phyloP scores from a whole-genome alignment of 805 yeast species.

The Metschnikowia bowlesiae region DNA sequence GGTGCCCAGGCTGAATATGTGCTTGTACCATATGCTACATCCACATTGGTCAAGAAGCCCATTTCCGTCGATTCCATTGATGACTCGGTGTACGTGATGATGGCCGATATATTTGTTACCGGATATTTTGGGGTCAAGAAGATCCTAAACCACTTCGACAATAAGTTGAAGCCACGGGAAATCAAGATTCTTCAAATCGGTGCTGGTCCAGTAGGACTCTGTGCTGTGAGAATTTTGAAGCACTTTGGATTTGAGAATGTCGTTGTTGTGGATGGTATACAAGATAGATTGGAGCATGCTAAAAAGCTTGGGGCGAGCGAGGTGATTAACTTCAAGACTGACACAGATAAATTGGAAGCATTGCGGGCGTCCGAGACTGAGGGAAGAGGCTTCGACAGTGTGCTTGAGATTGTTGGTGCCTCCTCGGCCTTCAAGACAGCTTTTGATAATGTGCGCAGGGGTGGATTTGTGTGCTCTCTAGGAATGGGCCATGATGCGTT shows the following conservation, averaged over 20 bases:
- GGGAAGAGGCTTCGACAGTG: constrained; percentile 55
- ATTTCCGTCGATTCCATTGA: constrained; percentile 22
- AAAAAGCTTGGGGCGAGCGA: constrained; percentile 47
- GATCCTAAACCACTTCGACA: constrained; percentile 29
- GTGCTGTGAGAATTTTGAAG: constrained; percentile 45
- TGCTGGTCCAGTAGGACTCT: constrained; percentile 58
- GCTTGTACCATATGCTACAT: constrained; percentile 53
- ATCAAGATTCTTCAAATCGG: constrained; percentile 50
- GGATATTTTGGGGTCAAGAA: constrained; percentile 57
- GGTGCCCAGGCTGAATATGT: constrained; percentile 65
- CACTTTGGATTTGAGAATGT: constrained; percentile 41
- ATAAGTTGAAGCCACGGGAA: constrained; percentile 16
- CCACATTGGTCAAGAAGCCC: constrained; percentile 46
- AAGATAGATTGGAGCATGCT: constrained; percentile 44
- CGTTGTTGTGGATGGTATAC: constrained; percentile 48
- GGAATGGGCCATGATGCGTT: constrained; percentile 58
- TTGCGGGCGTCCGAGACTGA: constrained; percentile 35
- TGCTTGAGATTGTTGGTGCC: constrained; percentile 58
- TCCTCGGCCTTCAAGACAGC: constrained; percentile 47
- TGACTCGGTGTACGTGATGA: constrained; percentile 46
- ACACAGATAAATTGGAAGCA: constrained; percentile 21
- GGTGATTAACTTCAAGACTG: constrained; percentile 39
- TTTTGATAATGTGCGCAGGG: constrained; percentile 51
- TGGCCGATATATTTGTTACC: constrained; percentile 65
- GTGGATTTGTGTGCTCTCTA: constrained; percentile 53